A percentile compares a stretch with the other conserved stretches of the same genome.
These are phyloP conservation scores for Dendrothele bispora DNA, from an alignment of 768 basidiomycete genomes.

Conservation along the genomic window DNA sequence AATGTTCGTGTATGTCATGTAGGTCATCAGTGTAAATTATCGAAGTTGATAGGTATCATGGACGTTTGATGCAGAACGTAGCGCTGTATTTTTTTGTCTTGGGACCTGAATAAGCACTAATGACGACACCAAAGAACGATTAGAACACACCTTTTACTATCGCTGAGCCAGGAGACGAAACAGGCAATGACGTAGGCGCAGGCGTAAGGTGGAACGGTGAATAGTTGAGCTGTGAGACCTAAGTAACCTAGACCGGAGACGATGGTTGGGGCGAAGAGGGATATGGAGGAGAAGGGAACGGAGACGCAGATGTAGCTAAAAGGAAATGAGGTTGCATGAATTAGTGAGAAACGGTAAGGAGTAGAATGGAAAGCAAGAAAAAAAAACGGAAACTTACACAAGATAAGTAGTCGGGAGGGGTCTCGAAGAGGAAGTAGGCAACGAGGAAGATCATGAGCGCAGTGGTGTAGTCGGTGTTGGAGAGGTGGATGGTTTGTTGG, in stretches of 20 bases:
- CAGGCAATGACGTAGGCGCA: constrained; percentile 30
- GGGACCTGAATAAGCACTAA: no score
- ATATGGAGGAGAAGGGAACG: constrained; percentile 38
- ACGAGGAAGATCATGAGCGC: constrained; percentile 39
- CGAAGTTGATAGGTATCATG: no score
- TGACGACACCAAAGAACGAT: no score
- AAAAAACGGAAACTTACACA: constrained; percentile 13
- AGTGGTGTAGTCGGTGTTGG: constrained; percentile 30
- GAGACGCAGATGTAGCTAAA: constrained; percentile 41
- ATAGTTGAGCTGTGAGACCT: constrained; percentile 42
- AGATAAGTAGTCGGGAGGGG: constrained; percentile 40
- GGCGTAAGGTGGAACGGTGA: constrained; percentile 43
- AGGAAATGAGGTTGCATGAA: no score
- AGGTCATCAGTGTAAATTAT: no score
- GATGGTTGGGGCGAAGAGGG: constrained; percentile 57
- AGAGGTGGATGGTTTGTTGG: constrained; percentile 24
- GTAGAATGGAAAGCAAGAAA: not conserved
- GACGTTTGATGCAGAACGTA: no score
- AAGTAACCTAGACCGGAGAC: constrained; percentile 46
- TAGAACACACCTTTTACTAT: no score
- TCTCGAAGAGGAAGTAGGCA: constrained; percentile 40
- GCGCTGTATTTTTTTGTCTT: no score
- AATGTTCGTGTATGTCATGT: no score
- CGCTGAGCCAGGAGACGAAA: constrained; percentile 17
- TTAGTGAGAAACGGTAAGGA: not conserved